A percentile compares a stretch with the other conserved stretches of the same genome.
These are phyloP conservation scores for Penicillium subrubescens DNA, from an alignment of 495 filamentous ascomycete species.

Conservation along the genomic window DNA sequence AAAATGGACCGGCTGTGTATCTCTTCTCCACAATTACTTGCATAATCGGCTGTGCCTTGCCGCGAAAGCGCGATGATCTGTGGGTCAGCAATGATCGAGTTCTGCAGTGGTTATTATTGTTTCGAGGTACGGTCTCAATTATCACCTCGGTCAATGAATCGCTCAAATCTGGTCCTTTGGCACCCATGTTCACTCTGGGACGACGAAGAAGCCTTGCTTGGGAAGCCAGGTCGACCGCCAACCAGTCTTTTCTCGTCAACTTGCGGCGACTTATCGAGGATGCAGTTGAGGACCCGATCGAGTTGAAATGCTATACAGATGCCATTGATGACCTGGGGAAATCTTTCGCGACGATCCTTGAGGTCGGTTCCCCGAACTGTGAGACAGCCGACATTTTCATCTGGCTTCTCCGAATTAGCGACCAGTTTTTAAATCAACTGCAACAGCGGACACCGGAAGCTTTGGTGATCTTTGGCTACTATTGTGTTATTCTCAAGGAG, in stretches of 20 bases:
- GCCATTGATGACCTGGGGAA: slow-evolving; percentile 16
- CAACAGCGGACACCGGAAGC: slow-evolving; percentile 35
- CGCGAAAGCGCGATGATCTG: slow-evolving; percentile 34
- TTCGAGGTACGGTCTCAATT: slow-evolving; percentile 13
- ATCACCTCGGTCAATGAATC: slow-evolving; percentile 4
- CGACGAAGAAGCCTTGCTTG: slow-evolving; percentile 6
- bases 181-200: slow-evolving; percentile 16
- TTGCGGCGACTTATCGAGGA: slow-evolving; percentile 17
- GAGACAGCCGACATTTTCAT: slow-evolving; percentile 35
- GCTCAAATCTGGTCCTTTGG: slow-evolving; percentile 7
- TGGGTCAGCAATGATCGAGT: slow-evolving; percentile 34
- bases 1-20: slow-evolving; percentile 38
- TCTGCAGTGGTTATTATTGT: slow-evolving; percentile 17
- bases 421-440: slow-evolving; percentile 35
- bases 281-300: slow-evolving; percentile 3
- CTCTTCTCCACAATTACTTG: slow-evolving; percentile 43
- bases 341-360: slow-evolving; percentile 16
- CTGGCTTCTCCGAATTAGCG: slow-evolving; percentile 38
- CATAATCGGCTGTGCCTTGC: slow-evolving; percentile 38
- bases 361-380: slow-evolving; percentile 3
- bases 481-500: slow-evolving; percentile 38
- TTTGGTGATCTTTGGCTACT: slow-evolving; percentile 43
- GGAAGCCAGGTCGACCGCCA: slow-evolving; percentile 9
- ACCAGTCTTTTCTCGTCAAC: slow-evolving; percentile 5
- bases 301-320: slow-evolving; percentile 13